Conservation (phyloP, 257 asterid species). For the Solanum okadae region DNA sequence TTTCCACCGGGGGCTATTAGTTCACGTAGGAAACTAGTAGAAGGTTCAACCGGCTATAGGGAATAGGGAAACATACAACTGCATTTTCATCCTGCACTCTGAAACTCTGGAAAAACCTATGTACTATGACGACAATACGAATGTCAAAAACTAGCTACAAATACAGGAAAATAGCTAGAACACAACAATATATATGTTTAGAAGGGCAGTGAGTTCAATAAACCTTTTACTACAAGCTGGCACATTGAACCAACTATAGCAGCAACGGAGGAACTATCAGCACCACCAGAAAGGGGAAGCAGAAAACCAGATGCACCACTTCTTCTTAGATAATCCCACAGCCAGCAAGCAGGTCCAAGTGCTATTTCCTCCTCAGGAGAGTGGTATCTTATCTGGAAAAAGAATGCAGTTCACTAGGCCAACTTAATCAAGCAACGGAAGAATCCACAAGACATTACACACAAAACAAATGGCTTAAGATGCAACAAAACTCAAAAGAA, state of each 20-base stretch:
- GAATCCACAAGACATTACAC: neutral
- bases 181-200: neutral
- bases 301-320: slow-evolving; percentile 93
- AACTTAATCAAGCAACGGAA: neutral
- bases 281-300: slow-evolving; percentile 98
- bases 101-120: neutral
- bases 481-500: neutral
- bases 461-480: neutral
- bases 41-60: neutral
- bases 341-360: slow-evolving; percentile 94
- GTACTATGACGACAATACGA: neutral
- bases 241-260: slow-evolving; percentile 98
- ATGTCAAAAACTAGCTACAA: neutral
- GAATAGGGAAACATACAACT: neutral
- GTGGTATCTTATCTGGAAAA: slow-evolving; percentile 69
- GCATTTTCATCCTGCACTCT: neutral
- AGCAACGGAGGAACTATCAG: slow-evolving; percentile 95
- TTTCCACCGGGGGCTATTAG: neutral
- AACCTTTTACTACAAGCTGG: slow-evolving; percentile 90
- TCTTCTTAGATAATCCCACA: slow-evolving; percentile 95
- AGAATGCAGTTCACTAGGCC: neutral
- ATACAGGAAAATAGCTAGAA: neutral
- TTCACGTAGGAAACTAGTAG: neutral
- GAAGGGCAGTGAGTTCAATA: neutral
- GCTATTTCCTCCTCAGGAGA: slow-evolving; percentile 96